Conservation (phyloP, 2,329 filamentous ascomycete genomes). For the Chaetomiaceae sp. region DNA sequence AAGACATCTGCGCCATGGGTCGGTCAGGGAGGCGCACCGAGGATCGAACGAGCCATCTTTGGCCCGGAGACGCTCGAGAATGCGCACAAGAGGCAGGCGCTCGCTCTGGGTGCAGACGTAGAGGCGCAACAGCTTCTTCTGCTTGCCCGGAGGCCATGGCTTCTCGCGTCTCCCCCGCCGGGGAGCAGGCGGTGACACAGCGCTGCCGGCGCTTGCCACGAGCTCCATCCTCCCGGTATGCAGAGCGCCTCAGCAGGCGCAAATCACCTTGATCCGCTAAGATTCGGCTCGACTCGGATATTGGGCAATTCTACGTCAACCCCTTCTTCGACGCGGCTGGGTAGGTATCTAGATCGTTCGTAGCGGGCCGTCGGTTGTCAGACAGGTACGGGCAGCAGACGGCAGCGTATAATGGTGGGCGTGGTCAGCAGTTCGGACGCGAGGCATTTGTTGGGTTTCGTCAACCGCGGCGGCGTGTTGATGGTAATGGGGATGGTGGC, state of each 20-base stretch:
- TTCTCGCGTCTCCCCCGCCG: constrained; percentile 25
- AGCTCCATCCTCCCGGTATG: constrained; percentile 17
- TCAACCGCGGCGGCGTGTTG: too few species aligned
- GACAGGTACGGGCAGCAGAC: too few species aligned
- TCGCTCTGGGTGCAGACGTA: constrained; percentile 27
- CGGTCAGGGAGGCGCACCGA: constrained; percentile 22
- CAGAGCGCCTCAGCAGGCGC: neutral
- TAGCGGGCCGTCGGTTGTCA: too few species aligned
- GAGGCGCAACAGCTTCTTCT: constrained; percentile 24
- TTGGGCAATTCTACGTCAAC: too few species aligned
- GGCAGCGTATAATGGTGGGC: too few species aligned
- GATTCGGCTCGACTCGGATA: neutral
- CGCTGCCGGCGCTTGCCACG: constrained; percentile 12
- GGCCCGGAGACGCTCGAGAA: constrained; percentile 23
- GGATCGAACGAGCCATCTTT: constrained; percentile 22
- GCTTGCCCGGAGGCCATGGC: constrained; percentile 24
- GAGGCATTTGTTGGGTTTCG: too few species aligned
- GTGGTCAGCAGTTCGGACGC: too few species aligned
- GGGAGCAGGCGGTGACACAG: constrained; percentile 17
- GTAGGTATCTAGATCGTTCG: too few species aligned
- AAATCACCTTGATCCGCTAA: neutral
- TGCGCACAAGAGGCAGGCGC: constrained; percentile 23
- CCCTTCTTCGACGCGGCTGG: too few species aligned
- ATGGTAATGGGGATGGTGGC: too few species aligned
- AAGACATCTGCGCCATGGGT: too few species aligned